These are phyloP conservation scores for Septoria petroselini DNA, from an alignment of 2,329 filamentous ascomycete species.

Conservation along the genomic window DNA sequence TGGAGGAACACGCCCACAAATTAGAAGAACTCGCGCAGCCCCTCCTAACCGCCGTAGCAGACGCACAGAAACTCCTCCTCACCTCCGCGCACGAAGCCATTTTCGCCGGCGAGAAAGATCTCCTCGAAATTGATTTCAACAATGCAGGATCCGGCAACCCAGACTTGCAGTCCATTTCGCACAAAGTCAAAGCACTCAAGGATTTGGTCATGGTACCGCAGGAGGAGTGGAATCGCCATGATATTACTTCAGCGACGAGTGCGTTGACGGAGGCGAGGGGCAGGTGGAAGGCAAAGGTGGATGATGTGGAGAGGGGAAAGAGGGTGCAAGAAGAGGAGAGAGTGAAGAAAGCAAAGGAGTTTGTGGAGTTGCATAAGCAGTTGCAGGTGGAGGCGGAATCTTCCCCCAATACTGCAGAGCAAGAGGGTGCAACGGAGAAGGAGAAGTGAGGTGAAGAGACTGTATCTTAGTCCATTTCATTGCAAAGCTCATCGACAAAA, in stretches of 20 bases:
- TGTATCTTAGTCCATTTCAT: no score
- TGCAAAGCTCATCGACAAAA: no score
- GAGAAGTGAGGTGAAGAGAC: no score
- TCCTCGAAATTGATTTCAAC: conserved; percentile 26
- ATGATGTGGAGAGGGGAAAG: conserved; percentile 19
- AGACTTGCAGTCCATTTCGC: conserved; percentile 29
- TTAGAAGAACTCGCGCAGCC: conserved; percentile 29
- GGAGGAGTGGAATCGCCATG: conserved; percentile 33
- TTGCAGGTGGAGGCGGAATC: conserved; percentile 21
- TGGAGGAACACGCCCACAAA: conserved; percentile 24
- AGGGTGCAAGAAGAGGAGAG: conserved; percentile 16
- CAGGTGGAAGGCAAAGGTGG: conserved; percentile 27
- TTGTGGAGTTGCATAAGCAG: conserved; percentile 20
- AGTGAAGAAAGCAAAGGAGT: conserved; percentile 16
- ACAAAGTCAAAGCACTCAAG: conserved; percentile 31
- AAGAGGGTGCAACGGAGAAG: no score
- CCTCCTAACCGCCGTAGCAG: conserved; percentile 27
- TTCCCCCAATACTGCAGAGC: no score
- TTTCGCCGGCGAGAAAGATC: conserved; percentile 37
- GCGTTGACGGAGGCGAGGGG: conserved; percentile 31
- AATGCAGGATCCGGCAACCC: conserved; percentile 4
- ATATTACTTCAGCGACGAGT: conserved; percentile 33
- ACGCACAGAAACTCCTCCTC: conserved; percentile 33
- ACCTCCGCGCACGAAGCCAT: conserved; percentile 39
- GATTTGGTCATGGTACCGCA: conserved; percentile 35